These are phyloP conservation scores for Fistulifera pelliculosa DNA, from an alignment of 108 stramenopile species.

Conservation along the genomic window DNA sequence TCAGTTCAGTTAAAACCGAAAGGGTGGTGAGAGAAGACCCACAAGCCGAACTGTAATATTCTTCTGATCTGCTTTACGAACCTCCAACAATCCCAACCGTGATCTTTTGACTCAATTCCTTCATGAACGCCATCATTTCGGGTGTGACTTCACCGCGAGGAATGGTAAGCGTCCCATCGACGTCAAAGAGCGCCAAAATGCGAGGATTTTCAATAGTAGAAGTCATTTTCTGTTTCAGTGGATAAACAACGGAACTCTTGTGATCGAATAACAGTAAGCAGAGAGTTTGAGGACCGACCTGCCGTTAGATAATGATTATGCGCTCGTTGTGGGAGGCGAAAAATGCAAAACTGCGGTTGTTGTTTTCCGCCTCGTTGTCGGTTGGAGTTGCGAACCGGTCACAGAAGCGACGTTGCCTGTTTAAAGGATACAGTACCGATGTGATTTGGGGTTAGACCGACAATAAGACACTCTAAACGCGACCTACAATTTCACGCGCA, in stretches of 20 bases:
- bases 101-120: conserved; percentile 79
- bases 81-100: conserved; percentile 99
- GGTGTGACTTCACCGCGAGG: conserved; percentile 88
- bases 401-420: too few species aligned
- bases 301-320: background rate
- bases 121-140: conserved; percentile 87
- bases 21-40: background rate
- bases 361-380: background rate
- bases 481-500: too few species aligned
- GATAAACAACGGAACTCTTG: too few species aligned
- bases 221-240: conserved; percentile 9
- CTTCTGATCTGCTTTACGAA: background rate
- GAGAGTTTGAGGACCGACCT: background rate
- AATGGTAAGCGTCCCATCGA: conserved; percentile 98
- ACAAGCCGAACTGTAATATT: background rate
- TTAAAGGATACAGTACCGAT: too few species aligned
- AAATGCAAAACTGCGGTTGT: background rate
- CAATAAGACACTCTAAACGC: too few species aligned
- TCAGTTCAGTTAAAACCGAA: background rate
- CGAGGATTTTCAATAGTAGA: conserved; percentile 68
- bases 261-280: too few species aligned
- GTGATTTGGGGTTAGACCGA: too few species aligned
- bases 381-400: too few species aligned
- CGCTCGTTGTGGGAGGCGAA: background rate
- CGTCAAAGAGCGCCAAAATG: conserved; percentile 96